Evolutionary conservation across 202 grass and related monocot genomes (phyloP), one percentile per base, ranked within the genome.

Genomic region (Cymbopogon flexuosus): DNA sequence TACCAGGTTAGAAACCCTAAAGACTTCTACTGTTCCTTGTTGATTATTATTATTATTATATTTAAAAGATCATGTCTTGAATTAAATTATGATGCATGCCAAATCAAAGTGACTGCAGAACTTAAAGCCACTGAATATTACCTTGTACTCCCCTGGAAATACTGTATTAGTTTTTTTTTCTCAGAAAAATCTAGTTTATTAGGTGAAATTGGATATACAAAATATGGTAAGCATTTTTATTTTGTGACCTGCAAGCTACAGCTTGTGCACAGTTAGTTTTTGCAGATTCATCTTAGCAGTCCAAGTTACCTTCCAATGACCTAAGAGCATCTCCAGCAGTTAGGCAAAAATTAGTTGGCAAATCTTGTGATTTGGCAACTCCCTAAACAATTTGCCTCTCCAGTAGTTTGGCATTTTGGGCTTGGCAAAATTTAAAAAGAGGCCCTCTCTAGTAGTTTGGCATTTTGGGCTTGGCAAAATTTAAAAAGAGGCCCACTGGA

Each of bases 1-100:
- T 97, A 94, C 83, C 91, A 91, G 91, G 94, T 94, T 85, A 78
- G 79, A 47, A 14, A 72, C 37, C 73, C 36, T 1, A 33, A 69
- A 74, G 8, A 27, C 54, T 78, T 63, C 35, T 78, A 45, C 30
- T 27, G 16, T 18, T 64, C 34, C 59, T 63, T 40, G 21, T 66
- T 66, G 3, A 65, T 73, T 63, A 39, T 52, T 65, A 8, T 23
- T 47, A 14, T n/a, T n/a, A n/a, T n/a, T n/a, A n/a, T n/a, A n/a
- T 34, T 52, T 18, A 4, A 11, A 45, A 19, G 23, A 58, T 14
- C 41, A 33, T 49, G 41, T 30, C 33, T 66, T 57, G 16, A 41
- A 13, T 56, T 75, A 31, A 0, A 56, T 83, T 33, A 34, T 24
- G 15, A 83, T 58, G 11, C 61, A 67, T 45, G 42, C 11, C 39